Evolutionary conservation across 352 stramenopile genomes (phyloP).

Genomic region (Phytopythium helicoides): DNA sequence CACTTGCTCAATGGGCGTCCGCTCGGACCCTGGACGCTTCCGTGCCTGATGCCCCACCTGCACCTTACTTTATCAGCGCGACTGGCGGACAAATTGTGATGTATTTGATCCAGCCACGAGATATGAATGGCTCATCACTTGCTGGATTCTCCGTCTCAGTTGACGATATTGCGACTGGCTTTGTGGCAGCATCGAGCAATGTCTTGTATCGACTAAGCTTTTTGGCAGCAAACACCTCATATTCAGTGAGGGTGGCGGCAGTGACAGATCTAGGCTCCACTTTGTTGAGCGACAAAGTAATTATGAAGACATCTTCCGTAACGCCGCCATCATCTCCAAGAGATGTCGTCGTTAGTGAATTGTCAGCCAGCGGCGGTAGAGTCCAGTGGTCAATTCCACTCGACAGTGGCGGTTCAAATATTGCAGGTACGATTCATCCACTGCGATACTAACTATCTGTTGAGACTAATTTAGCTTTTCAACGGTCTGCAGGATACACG

Average conservation of each 20-base stretch:
- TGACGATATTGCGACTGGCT: conserved; percentile 14
- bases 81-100: conserved; percentile 47
- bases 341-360: conserved; percentile 19
- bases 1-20: conserved; percentile 10
- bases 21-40: conserved; percentile 24
- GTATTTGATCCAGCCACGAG: conserved; percentile 37
- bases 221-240: conserved; percentile 24
- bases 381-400: conserved; percentile 36
- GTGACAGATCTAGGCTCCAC: conserved; percentile 39
- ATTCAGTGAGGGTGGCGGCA: conserved; percentile 32
- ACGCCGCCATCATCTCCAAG: conserved; percentile 29
- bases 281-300: conserved; percentile 19
- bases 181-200: conserved; percentile 18
- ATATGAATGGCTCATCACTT: conserved; percentile 51
- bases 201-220: conserved; percentile 21
- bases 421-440: conserved; percentile 37
- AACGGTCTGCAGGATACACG: conserved; percentile 17
- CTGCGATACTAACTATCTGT: not conserved
- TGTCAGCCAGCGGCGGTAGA: conserved; percentile 34
- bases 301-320: conserved; percentile 24
- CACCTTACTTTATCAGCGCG: conserved; percentile 46
- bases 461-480: not conserved
- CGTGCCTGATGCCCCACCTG: conserved; percentile 33
- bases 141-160: conserved; percentile 41
- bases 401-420: conserved; percentile 39